Evolutionary conservation across 2,329 filamentous ascomycete genomes (phyloP).

Genomic region (Pyrenophora seminiperda): DNA sequence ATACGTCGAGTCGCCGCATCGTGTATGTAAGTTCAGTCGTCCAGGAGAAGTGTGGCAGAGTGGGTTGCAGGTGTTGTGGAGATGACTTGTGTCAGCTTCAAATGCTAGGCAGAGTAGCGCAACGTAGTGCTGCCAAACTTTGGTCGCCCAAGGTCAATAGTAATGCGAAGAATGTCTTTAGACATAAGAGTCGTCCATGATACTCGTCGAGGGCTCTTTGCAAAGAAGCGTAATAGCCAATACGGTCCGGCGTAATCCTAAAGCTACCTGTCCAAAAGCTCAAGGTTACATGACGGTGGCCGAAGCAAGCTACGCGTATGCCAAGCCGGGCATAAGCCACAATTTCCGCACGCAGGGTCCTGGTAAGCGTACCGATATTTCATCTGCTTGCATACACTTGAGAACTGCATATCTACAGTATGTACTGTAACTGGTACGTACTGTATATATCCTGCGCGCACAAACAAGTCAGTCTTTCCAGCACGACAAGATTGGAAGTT

Average conservation of each 20-base stretch:
- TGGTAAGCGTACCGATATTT: not conserved
- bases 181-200: slow-evolving; percentile 2
- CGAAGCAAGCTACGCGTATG: slow-evolving; percentile 28
- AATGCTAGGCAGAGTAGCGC: slow-evolving; percentile 18
- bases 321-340: slow-evolving; percentile 18
- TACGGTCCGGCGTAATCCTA: slow-evolving; percentile 26
- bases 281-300: slow-evolving; percentile 20
- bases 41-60: slow-evolving; percentile 6
- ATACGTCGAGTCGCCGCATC: slow-evolving; percentile 41
- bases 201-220: not conserved
- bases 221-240: slow-evolving; percentile 9
- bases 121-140: slow-evolving; percentile 15
- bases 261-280: slow-evolving; percentile 36
- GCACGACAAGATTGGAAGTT: not conserved
- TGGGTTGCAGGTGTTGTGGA: slow-evolving; percentile 9
- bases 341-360: slow-evolving; percentile 10
- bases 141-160: slow-evolving; percentile 8
- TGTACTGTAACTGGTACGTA: no score
- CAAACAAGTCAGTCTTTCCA: not conserved
- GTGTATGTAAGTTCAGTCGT: slow-evolving; percentile 9
- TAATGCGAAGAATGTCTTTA: not conserved
- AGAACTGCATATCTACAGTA: not conserved
- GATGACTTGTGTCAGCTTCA: slow-evolving; percentile 17
- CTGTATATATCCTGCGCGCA: no score
- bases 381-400: not conserved